phyloP scores from a whole-genome alignment of 2,329 filamentous ascomycete genomes.

The Fusarium secorum region DNA sequence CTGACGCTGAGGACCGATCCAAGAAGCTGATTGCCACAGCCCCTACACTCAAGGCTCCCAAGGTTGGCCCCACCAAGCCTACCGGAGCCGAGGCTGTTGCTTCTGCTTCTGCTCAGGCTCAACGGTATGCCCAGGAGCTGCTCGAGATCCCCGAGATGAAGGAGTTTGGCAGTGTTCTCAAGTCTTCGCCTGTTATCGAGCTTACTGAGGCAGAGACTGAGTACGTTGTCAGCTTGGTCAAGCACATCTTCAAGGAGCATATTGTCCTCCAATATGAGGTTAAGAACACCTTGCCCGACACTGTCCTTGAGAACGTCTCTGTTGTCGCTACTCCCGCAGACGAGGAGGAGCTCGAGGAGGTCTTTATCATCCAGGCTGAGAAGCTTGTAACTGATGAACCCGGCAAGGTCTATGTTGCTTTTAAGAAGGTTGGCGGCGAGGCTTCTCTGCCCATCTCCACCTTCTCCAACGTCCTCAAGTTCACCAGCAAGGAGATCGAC shows the following conservation, averaged over 20 bases:
- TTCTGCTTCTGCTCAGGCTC: slow-evolving; percentile 78
- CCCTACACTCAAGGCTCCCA: slow-evolving; percentile 92
- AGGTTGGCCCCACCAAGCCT: slow-evolving; percentile 77
- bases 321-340: slow-evolving; percentile 81
- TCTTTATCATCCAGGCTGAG: slow-evolving; percentile 91
- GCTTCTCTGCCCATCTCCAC: slow-evolving; percentile 78
- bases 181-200: slow-evolving; percentile 85
- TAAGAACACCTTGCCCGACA: slow-evolving; percentile 94
- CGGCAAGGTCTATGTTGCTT: slow-evolving; percentile 93
- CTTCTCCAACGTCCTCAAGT: slow-evolving; percentile 94
- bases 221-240: slow-evolving; percentile 91
- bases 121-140: slow-evolving; percentile 89
- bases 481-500: slow-evolving; percentile 98
- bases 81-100: slow-evolving; percentile 78
- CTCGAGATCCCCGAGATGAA: slow-evolving; percentile 90
- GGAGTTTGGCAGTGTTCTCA: slow-evolving; percentile 88
- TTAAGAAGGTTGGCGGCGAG: slow-evolving; percentile 82
- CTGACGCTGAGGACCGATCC: slow-evolving; percentile 92
- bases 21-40: slow-evolving; percentile 96
- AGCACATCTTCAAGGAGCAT: slow-evolving; percentile 98
- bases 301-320: slow-evolving; percentile 88
- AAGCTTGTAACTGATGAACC: slow-evolving; percentile 85
- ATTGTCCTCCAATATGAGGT: slow-evolving; percentile 96
- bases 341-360: slow-evolving; percentile 85
- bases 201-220: slow-evolving; percentile 97